Conservation (phyloP, 352 stramenopile species). For the Phytophthora megakarya region DNA sequence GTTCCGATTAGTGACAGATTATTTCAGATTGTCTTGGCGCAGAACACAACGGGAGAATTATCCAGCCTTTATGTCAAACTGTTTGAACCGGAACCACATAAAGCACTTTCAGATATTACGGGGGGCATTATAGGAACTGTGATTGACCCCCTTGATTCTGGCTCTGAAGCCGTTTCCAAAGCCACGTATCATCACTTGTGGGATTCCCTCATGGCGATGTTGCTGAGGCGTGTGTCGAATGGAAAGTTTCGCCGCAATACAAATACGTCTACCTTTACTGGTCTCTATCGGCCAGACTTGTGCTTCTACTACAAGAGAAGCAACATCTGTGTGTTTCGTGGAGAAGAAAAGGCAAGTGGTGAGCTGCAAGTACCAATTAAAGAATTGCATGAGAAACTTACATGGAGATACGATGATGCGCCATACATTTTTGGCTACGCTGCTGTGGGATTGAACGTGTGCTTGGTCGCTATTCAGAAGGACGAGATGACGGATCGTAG, state of each 20-base stretch:
- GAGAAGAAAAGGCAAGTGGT: slow-evolving; percentile 19
- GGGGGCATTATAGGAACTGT: neutral
- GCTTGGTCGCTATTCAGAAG: slow-evolving; percentile 28
- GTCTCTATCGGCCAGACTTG: slow-evolving; percentile 13
- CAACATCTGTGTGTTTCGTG: slow-evolving; percentile 26
- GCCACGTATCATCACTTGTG: slow-evolving; percentile 22
- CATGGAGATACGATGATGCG: slow-evolving; percentile 34
- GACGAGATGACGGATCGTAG: slow-evolving; percentile 10
- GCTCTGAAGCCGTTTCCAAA: slow-evolving; percentile 13
- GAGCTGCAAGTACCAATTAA: slow-evolving; percentile 16
- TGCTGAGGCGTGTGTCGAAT: slow-evolving; percentile 12
- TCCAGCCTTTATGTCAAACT: slow-evolving; percentile 13
- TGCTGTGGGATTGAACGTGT: slow-evolving; percentile 31
- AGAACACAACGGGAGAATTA: slow-evolving; percentile 22
- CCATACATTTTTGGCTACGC: slow-evolving; percentile 38
- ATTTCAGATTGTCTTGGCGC: slow-evolving; percentile 5
- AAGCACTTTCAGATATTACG: slow-evolving; percentile 17
- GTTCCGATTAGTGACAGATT: slow-evolving; percentile 19
- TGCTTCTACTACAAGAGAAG: slow-evolving; percentile 18
- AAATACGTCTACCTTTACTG: slow-evolving; percentile 15
- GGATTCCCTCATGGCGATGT: slow-evolving; percentile 17
- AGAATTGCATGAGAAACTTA: slow-evolving; percentile 31
- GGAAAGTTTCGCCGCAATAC: slow-evolving; percentile 16
- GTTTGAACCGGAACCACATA: slow-evolving; percentile 21
- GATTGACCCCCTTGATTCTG: slow-evolving; percentile 17